Evolutionary conservation across 495 filamentous ascomycete species (phyloP), one percentile per base, ranked within the genome.

Genomic region (Aspergillus kassunensis): DNA sequence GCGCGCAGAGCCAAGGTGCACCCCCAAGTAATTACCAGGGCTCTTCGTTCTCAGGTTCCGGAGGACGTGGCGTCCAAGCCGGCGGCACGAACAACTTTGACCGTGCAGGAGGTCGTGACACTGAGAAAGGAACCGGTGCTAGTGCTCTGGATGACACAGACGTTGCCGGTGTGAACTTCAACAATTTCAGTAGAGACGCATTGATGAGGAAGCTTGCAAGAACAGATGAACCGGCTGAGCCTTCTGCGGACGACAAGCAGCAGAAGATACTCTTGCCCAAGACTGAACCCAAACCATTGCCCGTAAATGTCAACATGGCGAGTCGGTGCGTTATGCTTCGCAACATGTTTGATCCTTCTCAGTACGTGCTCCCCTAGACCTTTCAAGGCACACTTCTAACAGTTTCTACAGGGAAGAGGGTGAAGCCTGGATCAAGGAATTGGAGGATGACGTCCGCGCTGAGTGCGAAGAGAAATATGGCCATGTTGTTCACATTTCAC

Each of bases 121-220:
- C 83, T 66, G 90, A 97, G 59, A 96, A 96, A 74, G 80, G 81
- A 57, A 82, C 88, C 54, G 88, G 90, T 49, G 95, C 95, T 36
- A 97, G 92, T 74, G 93, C 93, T 60, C 76, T 99, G 46, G 95
- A 99, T 72, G 95, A 99, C 65, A 95, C 91, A 52, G 95, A 99
- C 71, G 91, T 99, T 67, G 89, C 88, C 25, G 95, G 95, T 65
- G 91, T 97, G 67, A 97, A 97, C 71, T 97, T 97, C 86, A 96
- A 90, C 80, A 97, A 97, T 66, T 96, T 95, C 75, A 92, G 87
- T 79, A 87, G 95, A 71, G 91, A 97, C 74, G 86, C 90, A 59
- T 84, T 97, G 69, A 97, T 97, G 95, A 83, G 89, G 69, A 96
- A 96, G 73, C 88, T 97, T 68, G 93, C 92, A 52, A 82, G 93